Evolutionary conservation across 2,329 filamentous ascomycete genomes (phyloP).

Genomic region (Ophiosphaerella korrae): DNA sequence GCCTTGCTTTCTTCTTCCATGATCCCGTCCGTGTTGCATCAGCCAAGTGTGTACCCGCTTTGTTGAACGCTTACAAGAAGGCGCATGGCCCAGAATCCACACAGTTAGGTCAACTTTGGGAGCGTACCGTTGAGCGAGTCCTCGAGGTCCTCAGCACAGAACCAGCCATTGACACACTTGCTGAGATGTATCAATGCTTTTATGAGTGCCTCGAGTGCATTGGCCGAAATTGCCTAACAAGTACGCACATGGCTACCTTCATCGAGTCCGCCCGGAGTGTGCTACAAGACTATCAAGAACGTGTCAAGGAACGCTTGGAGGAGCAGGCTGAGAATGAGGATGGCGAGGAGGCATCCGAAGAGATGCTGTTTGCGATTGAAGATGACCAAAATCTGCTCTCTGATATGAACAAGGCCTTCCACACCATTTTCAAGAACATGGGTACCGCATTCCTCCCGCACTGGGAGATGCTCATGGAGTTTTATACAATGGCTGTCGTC

Average conservation of each 20-base stretch:
- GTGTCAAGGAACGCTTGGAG: slow-evolving; percentile 81
- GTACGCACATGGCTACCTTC: slow-evolving; percentile 81
- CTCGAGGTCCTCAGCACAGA: slow-evolving; percentile 92
- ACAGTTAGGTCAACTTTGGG: slow-evolving; percentile 83
- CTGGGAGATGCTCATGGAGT: slow-evolving; percentile 84
- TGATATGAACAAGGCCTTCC: slow-evolving; percentile 99
- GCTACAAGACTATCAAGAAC: slow-evolving; percentile 88
- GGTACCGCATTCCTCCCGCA: slow-evolving; percentile 80
- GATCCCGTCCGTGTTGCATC: slow-evolving; percentile 95
- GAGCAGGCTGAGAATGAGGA: slow-evolving; percentile 85
- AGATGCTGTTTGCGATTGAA: slow-evolving; percentile 87
- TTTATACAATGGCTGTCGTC: slow-evolving; percentile 83
- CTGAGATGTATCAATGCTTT: slow-evolving; percentile 99
- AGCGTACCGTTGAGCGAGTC: slow-evolving; percentile 82
- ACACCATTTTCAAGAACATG: slow-evolving; percentile 98
- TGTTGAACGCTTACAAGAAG: slow-evolving; percentile 93
- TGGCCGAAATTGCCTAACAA: slow-evolving; percentile 79
- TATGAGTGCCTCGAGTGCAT: slow-evolving; percentile 97
- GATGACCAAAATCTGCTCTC: slow-evolving; percentile 96
- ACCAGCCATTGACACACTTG: slow-evolving; percentile 92
- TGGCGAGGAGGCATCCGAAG: slow-evolving; percentile 86
- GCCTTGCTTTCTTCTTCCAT: slow-evolving; percentile 98
- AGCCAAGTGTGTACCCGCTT: slow-evolving; percentile 89
- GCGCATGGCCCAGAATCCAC: slow-evolving; percentile 80
- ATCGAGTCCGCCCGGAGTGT: slow-evolving; percentile 85